Conservation (phyloP, 2,329 filamentous ascomycete species). For the Talaromyces sp. region DNA sequence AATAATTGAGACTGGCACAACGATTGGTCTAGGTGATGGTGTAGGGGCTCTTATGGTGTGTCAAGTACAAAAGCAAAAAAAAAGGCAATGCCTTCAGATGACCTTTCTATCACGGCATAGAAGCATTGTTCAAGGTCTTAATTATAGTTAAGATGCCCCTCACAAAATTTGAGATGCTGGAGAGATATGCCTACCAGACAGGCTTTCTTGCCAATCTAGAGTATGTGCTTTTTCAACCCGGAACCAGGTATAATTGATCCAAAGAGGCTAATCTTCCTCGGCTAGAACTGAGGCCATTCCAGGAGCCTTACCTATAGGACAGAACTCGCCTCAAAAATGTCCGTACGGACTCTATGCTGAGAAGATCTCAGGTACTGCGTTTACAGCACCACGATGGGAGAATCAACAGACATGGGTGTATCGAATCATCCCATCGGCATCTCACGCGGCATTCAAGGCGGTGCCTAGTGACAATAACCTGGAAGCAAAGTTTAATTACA, state of each 20-base stretch:
- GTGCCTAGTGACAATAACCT: slow-evolving; percentile 22
- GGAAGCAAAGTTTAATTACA: slow-evolving; percentile 57
- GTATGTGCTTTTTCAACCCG: slow-evolving; percentile 38
- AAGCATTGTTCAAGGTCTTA: too few species aligned
- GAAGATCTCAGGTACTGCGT: slow-evolving; percentile 68
- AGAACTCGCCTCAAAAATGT: slow-evolving; percentile 78
- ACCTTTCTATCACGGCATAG: too few species aligned
- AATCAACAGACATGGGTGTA: slow-evolving; percentile 72
- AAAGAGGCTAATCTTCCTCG: neutral
- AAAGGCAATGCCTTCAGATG: too few species aligned
- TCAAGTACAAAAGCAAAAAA: too few species aligned
- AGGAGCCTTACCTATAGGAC: slow-evolving; percentile 68
- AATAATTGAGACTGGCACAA: too few species aligned
- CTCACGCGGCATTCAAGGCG: slow-evolving; percentile 36
- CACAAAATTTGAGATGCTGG: slow-evolving; percentile 57
- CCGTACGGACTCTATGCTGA: slow-evolving; percentile 77
- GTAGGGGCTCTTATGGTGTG: too few species aligned
- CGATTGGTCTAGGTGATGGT: too few species aligned
- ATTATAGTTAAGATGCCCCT: slow-evolving; percentile 51
- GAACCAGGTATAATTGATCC: too few species aligned
- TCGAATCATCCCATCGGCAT: slow-evolving; percentile 61
- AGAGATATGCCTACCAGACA: slow-evolving; percentile 72
- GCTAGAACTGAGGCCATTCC: slow-evolving; percentile 68
- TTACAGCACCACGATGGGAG: slow-evolving; percentile 64
- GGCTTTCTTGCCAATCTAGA: slow-evolving; percentile 75